A percentile compares a stretch with the other conserved stretches of the same genome.
Conservation (phyloP, 257 asterid genomes). For the Avicennia marina region DNA sequence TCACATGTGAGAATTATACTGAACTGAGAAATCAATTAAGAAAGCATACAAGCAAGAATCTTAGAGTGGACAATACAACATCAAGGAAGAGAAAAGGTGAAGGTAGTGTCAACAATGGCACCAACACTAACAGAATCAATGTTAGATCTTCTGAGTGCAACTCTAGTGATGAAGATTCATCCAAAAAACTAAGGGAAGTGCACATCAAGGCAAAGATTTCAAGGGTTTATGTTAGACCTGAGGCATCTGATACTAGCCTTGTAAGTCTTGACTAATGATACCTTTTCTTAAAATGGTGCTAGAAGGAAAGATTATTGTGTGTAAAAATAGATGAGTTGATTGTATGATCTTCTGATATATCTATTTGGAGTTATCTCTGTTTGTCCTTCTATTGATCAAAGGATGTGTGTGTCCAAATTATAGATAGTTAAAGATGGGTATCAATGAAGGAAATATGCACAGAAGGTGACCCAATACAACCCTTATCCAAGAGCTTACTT, state of each 20-base stretch:
- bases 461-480: slow-evolving; percentile 65
- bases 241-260: slow-evolving; percentile 85
- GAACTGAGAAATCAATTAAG: slow-evolving; percentile 41
- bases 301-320: no score
- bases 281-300: no score
- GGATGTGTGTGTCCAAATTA: neutral
- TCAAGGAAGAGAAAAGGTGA: slow-evolving; percentile 56
- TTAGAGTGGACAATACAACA: neutral
- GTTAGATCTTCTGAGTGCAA: slow-evolving; percentile 58
- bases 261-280: slow-evolving; percentile 42
- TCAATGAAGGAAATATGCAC: slow-evolving; percentile 81
- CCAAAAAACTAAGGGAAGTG: slow-evolving; percentile 64
- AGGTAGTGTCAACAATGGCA: slow-evolving; percentile 14
- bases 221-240: slow-evolving; percentile 44
- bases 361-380: no score
- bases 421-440: slow-evolving; percentile 88
- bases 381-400: neutral
- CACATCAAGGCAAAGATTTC: slow-evolving; percentile 62
- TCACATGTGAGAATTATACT: slow-evolving; percentile 58
- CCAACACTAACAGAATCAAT: no score
- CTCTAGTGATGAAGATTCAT: slow-evolving; percentile 76
- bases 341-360: no score
- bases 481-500: slow-evolving; percentile 81
- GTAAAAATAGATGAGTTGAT: no score
- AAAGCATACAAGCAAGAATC: slow-evolving; percentile 35